A percentile compares a stretch with the other conserved stretches of the same genome.
phyloP scores from a whole-genome alignment of 495 filamentous ascomycete genomes.

The Aspergillus bertholletiae region DNA sequence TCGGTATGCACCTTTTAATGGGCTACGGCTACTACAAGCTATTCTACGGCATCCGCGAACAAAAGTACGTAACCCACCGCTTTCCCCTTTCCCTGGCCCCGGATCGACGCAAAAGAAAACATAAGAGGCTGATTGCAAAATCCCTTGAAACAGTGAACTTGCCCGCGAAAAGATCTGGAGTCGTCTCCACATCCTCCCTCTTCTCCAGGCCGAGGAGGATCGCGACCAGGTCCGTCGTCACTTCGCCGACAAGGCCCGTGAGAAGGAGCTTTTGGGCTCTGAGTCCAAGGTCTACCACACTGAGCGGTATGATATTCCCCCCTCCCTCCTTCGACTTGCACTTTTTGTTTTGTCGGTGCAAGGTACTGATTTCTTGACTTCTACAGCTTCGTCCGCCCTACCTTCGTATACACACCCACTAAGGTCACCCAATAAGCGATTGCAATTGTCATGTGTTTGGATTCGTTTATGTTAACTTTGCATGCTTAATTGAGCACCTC shows the following conservation, averaged over 20 bases:
- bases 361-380: slow-evolving; percentile 5
- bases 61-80: slow-evolving; percentile 60
- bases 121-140: slow-evolving; percentile 4
- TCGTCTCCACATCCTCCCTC: slow-evolving; percentile 84
- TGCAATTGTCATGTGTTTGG: slow-evolving; percentile 2
- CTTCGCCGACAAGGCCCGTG: slow-evolving; percentile 79
- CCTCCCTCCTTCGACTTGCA: neutral
- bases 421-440: slow-evolving; percentile 34
- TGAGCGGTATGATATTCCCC: slow-evolving; percentile 70
- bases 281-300: slow-evolving; percentile 81
- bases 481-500: neutral
- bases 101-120: neutral
- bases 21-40: slow-evolving; percentile 84
- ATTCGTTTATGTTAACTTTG: neutral
- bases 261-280: slow-evolving; percentile 82
- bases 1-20: slow-evolving; percentile 72
- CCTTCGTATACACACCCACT: slow-evolving; percentile 42
- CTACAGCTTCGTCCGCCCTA: slow-evolving; percentile 45
- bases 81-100: neutral
- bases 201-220: slow-evolving; percentile 94
- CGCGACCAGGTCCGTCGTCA: slow-evolving; percentile 85
- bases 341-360: neutral
- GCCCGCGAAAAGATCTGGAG: slow-evolving; percentile 97
- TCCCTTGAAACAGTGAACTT: slow-evolving; percentile 63
- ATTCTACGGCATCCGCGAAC: slow-evolving; percentile 74